Evolutionary conservation across 306 rosid genomes (phyloP), one percentile per base, ranked within the genome.

Genomic region (Lagenaria siceraria): DNA sequence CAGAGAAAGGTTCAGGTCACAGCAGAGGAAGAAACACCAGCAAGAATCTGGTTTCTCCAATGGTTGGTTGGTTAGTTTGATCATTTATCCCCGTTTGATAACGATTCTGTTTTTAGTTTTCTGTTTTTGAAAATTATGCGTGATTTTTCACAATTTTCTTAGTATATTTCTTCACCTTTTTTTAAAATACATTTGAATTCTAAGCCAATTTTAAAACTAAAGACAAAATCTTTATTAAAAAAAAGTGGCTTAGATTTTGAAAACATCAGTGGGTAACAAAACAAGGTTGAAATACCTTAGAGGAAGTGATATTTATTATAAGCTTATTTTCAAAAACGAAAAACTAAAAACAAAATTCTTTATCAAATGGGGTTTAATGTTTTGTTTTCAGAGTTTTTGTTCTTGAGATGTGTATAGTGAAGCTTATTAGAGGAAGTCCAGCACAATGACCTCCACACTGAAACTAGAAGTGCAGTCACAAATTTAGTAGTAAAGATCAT

Each of bases 381-480:
- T 66, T 51, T 69, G 54, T 49, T 58, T 79, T 78, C 73, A 43
- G 36, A 75, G 83, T 78, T 76, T 79, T 83, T 79, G 43, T 35
- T 80, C 62, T 19, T 83, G 75, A 86, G 82, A 78, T 85, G 79
- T 87, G 93, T 82, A 88, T 85, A 90, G 92, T 83, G 79, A 54
- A 83, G 85, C 82, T 64, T 74, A 59, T 80, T 81, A 81, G 81
- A 63, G 76, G 77, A 78, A 78, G 61, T 80, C 63, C 75, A 31
- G 64, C 81, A 81, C 82, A 81, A 54, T 64, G 49, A 64, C 80
- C 84, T 76, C 54, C 72, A 27, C 33, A 54, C 35, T 78, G 38
- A 36, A 80, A 78, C 78, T 51, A 74, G 11, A 59, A 82, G 65
- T 36, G 24, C 74, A 81, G 40, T 74, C 54, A 70, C 22, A 12